A percentile compares a stretch with the other conserved stretches of the same genome.
Conservation (phyloP, 345 rosid species). For the Syzygium oleosum region DNA sequence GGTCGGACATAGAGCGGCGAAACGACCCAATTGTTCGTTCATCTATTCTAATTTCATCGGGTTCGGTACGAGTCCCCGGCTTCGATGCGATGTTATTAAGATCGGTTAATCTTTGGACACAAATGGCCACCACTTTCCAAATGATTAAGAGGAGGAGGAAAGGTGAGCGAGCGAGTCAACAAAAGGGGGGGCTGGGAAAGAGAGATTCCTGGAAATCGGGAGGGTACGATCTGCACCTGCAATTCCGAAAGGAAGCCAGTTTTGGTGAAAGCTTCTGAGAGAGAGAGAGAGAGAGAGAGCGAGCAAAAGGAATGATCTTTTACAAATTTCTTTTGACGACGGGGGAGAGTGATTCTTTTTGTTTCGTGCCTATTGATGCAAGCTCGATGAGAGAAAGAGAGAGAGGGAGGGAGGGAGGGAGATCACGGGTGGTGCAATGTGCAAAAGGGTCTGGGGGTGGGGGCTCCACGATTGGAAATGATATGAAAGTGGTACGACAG, state of each 20-base stretch:
- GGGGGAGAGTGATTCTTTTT: neutral
- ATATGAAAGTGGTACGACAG: neutral
- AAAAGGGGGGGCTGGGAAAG: neutral
- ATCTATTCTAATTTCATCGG: neutral
- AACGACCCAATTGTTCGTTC: too few relatives aligned
- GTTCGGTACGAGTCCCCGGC: fast-evolving
- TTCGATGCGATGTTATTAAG: neutral
- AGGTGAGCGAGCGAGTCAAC: neutral
- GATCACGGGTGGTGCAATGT: neutral
- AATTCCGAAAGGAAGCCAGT: neutral
- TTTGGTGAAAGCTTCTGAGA: neutral
- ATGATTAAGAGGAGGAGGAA: neutral
- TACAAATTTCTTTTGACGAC: neutral
- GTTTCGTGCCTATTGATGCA: neutral
- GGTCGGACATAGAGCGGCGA: too few relatives aligned
- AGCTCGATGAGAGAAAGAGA: neutral
- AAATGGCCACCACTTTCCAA: neutral
- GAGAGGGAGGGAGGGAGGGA: neutral
- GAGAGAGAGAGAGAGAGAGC: neutral
- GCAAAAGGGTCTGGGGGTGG: neutral
- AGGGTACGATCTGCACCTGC: neutral
- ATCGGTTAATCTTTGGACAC: neutral
- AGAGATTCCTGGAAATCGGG: neutral
- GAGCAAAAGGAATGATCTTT: neutral
- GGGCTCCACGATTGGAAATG: neutral